Evolutionary conservation across 305 asterid genomes (phyloP).

Genomic region (Salvia sclarea): DNA sequence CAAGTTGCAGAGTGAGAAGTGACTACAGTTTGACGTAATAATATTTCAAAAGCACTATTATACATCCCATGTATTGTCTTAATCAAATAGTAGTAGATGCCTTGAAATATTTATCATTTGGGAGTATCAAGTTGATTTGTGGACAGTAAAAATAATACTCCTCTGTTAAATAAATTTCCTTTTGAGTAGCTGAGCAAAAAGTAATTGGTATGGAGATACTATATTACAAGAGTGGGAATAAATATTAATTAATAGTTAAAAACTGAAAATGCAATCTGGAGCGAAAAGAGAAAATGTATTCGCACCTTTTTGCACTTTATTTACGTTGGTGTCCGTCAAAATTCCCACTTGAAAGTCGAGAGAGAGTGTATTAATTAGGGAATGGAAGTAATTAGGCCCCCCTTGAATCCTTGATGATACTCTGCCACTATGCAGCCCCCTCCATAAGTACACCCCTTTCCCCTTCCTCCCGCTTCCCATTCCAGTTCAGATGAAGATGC

Average conservation of each 20-base stretch:
- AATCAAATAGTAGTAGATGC: neutral
- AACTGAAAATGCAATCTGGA: neutral
- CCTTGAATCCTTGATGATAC: constrained; percentile 15
- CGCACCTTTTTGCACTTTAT: neutral
- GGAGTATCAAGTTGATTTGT: too few species aligned
- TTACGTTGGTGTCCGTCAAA: constrained; percentile 8
- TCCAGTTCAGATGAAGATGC: neutral
- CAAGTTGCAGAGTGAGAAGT: too few species aligned
- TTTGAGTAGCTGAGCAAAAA: neutral
- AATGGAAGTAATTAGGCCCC: constrained; percentile 14
- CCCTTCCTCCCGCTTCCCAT: constrained; percentile 24
- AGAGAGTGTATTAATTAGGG: neutral
- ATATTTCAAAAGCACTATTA: neutral
- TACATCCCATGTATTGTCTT: neutral
- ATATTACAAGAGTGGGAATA: too few species aligned
- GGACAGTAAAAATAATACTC: too few species aligned
- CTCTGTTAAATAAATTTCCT: too few species aligned
- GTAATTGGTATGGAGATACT: neutral
- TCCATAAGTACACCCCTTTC: constrained; percentile 60
- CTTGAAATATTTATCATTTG: too few species aligned
- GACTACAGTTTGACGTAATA: too few species aligned
- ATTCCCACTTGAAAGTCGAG: neutral
- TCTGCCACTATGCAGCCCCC: constrained; percentile 3
- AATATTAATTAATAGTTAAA: neutral
- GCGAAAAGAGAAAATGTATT: neutral